These are phyloP conservation scores for Podaxis sp. DNA, from an alignment of 768 basidiomycete genomes.

Conservation along the genomic window DNA sequence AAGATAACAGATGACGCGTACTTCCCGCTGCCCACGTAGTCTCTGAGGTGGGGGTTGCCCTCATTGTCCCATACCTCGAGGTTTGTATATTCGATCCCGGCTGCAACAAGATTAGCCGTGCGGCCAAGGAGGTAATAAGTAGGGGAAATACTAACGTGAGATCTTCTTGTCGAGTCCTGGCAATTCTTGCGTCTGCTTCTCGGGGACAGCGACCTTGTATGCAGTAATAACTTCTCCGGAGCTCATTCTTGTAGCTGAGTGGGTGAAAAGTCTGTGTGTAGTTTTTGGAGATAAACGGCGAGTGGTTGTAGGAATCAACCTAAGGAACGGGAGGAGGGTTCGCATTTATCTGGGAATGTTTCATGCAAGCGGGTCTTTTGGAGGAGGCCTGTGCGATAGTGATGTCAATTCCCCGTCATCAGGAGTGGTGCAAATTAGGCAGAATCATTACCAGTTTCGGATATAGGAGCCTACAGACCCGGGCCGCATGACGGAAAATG, in stretches of 20 bases:
- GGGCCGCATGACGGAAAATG: background rate
- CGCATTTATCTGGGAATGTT: background rate
- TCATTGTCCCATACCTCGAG: constrained; percentile 50
- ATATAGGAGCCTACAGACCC: background rate
- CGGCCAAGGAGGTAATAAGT: constrained; percentile 7
- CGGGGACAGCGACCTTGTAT: constrained; percentile 33
- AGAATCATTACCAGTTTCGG: background rate
- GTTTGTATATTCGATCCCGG: constrained; percentile 38
- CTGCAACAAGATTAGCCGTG: constrained; percentile 12
- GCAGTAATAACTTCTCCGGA: constrained; percentile 34
- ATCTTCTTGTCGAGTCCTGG: constrained; percentile 52
- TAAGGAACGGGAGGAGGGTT: background rate
- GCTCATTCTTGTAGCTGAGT: constrained; percentile 22
- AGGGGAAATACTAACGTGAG: constrained; percentile 34
- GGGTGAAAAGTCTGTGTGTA: constrained; percentile 1
- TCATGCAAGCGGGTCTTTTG: background rate
- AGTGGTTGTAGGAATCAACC: background rate
- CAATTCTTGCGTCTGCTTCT: constrained; percentile 45
- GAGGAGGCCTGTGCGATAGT: background rate
- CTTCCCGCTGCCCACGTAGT: constrained; percentile 55
- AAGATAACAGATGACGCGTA: constrained; percentile 14
- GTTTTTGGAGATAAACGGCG: background rate
- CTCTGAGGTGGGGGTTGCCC: constrained; percentile 47
- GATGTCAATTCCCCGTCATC: constrained; percentile 1
- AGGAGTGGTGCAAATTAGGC: constrained; percentile 2